These are phyloP conservation scores for Fusarium temperatum DNA, from an alignment of 2,329 filamentous ascomycete species.

Conservation along the genomic window DNA sequence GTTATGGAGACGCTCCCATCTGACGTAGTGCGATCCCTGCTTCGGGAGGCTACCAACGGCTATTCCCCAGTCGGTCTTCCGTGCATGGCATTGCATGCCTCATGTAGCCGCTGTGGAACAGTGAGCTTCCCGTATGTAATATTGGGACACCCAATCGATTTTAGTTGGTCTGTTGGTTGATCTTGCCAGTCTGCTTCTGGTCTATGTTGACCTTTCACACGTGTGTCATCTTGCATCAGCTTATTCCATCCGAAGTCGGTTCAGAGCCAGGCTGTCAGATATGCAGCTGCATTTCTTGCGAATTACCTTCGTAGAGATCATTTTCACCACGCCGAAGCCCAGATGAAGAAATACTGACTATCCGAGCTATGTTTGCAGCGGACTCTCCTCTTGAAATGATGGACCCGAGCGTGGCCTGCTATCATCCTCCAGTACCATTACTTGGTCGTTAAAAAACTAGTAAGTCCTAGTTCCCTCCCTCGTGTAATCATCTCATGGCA, in stretches of 20 bases:
- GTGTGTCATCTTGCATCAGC: slow-evolving; percentile 8
- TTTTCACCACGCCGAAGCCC: neutral
- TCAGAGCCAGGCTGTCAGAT: neutral
- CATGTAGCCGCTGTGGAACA: slow-evolving; percentile 8
- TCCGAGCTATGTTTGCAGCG: neutral
- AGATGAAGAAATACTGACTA: neutral
- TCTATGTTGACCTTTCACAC: neutral
- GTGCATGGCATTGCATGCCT: neutral
- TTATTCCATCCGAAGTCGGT: neutral
- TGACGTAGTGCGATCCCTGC: neutral
- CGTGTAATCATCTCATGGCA: too few relatives aligned
- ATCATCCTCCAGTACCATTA: neutral
- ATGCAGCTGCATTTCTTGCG: neutral
- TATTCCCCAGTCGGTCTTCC: slow-evolving; percentile 8
- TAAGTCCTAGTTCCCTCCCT: neutral
- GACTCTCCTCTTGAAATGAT: neutral
- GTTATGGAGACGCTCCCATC: neutral
- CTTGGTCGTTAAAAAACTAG: neutral
- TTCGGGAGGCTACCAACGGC: slow-evolving; percentile 12
- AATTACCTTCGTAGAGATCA: neutral
- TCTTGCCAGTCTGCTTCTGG: neutral
- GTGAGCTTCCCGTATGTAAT: slow-evolving; percentile 8
- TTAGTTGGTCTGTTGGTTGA: neutral
- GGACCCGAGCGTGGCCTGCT: neutral
- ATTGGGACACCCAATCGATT: neutral